Percentiles rank a stretch among this genome's conserved stretches.
phyloP scores from a whole-genome alignment of 331 rosid genomes.

The Quercus phellos region DNA sequence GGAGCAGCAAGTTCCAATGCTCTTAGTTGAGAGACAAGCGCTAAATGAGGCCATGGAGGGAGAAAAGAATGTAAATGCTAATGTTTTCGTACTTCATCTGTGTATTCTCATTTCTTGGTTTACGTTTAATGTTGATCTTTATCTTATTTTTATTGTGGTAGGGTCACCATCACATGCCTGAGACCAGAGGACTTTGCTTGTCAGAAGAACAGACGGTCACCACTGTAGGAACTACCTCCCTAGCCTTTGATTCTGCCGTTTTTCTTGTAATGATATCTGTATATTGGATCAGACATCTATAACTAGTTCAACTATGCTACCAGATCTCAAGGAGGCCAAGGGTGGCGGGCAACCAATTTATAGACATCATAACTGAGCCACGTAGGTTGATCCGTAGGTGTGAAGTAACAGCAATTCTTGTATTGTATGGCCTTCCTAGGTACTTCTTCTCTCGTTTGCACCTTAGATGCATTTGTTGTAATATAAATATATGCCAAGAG shows the following conservation, averaged over 20 bases:
- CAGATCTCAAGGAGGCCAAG: conserved; percentile 66
- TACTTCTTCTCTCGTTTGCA: conserved; percentile 19
- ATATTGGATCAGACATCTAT: background rate
- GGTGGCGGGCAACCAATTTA: conserved; percentile 45
- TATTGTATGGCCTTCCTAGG: conserved; percentile 93
- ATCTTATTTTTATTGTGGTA: conserved; percentile 20
- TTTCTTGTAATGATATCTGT: conserved; percentile 7
- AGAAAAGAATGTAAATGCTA: conserved; percentile 53
- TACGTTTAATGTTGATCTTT: conserved; percentile 1
- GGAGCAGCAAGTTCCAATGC: conserved; percentile 85
- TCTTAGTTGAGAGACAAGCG: conserved; percentile 88
- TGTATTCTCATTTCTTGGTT: conserved; percentile 1
- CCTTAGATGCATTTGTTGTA: background rate
- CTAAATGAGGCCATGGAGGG: conserved; percentile 84
- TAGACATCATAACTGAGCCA: conserved; percentile 70
- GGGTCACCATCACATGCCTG: conserved; percentile 87
- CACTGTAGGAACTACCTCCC: conserved; percentile 46
- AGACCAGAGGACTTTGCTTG: conserved; percentile 89
- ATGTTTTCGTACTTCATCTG: background rate
- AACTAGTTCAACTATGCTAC: background rate
- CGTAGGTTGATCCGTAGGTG: conserved; percentile 54
- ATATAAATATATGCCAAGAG: conserved; percentile 6
- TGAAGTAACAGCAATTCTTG: conserved; percentile 87
- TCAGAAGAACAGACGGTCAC: conserved; percentile 83
- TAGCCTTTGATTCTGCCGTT: background rate